phyloP scores from a whole-genome alignment of 148 eudicot species.

The Agrostemma githago region DNA sequence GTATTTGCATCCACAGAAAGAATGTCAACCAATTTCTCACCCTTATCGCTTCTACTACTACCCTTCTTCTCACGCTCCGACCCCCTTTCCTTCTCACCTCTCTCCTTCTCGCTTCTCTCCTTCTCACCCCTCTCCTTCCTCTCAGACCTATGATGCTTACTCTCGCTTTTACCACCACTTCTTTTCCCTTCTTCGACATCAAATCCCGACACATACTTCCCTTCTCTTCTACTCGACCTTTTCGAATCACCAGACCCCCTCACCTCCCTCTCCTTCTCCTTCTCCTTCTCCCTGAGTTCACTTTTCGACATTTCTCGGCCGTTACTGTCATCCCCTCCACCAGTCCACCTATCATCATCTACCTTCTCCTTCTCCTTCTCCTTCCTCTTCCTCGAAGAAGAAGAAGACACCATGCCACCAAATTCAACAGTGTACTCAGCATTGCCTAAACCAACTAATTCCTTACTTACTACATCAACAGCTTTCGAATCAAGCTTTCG shows the following conservation, averaged over 20 bases:
- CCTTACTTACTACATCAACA: constrained; percentile 30
- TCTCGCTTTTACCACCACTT: constrained; percentile 49
- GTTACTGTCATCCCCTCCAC: constrained; percentile 43
- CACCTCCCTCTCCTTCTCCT: constrained; percentile 21
- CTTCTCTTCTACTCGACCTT: constrained; percentile 53
- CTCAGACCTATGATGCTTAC: constrained; percentile 64
- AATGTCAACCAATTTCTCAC: constrained; percentile 34
- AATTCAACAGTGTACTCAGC: constrained; percentile 45
- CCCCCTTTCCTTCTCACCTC: constrained; percentile 58
- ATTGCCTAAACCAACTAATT: constrained; percentile 35
- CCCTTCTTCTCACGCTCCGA: constrained; percentile 53
- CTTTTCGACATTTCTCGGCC: constrained; percentile 27
- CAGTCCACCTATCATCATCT: constrained; percentile 69
- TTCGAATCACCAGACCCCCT: constrained; percentile 46
- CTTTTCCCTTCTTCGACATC: constrained; percentile 51
- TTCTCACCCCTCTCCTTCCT: constrained; percentile 68
- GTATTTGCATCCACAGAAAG: constrained; percentile 26
- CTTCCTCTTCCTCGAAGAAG: constrained; percentile 12
- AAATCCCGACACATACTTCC: constrained; percentile 16
- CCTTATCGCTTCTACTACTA: constrained; percentile 35
- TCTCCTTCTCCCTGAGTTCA: constrained; percentile 34
- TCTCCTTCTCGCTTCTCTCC: constrained; percentile 59
- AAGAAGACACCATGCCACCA: constrained; percentile 30
- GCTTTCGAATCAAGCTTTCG: constrained; percentile 44
- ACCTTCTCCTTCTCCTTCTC: constrained; percentile 72